Evolutionary conservation across 2,329 filamentous ascomycete genomes (phyloP).

Genomic region (Pseudogymnoascus sp.): DNA sequence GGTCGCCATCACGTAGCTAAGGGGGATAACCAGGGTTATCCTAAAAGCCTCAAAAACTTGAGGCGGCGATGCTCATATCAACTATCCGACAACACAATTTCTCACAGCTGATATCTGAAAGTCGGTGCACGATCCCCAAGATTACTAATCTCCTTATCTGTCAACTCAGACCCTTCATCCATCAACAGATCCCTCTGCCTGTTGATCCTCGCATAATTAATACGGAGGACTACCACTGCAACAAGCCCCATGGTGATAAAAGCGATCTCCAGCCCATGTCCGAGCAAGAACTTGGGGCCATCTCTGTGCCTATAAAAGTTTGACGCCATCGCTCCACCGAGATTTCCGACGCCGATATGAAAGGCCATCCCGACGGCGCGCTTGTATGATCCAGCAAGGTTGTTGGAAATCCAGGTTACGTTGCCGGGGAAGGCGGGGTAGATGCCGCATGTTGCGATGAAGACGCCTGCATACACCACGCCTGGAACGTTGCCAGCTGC

Average conservation of each 20-base stretch:
- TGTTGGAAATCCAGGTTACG: constrained; percentile 49
- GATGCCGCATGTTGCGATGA: constrained; percentile 36
- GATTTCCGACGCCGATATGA: constrained; percentile 54
- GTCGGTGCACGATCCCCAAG: constrained; percentile 44
- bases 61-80: too few species aligned
- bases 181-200: constrained; percentile 34
- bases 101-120: constrained; percentile 36
- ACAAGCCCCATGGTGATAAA: constrained; percentile 41
- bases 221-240: constrained; percentile 35
- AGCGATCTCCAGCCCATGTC: constrained; percentile 42
- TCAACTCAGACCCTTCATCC: constrained; percentile 29
- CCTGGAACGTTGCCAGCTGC: constrained; percentile 28
- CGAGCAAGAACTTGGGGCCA: constrained; percentile 40
- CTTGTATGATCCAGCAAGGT: constrained; percentile 47
- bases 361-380: constrained; percentile 56
- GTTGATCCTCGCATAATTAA: constrained; percentile 40
- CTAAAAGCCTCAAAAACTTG: too few species aligned
- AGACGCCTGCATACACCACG: constrained; percentile 38
- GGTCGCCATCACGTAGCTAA: too few species aligned
- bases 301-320: constrained; percentile 58
- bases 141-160: constrained; percentile 37
- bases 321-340: constrained; percentile 57
- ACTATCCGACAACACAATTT: too few species aligned
- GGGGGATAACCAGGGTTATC: too few species aligned
- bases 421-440: constrained; percentile 37